A percentile compares a stretch with the other conserved stretches of the same genome.
Conservation (phyloP, 306 rosid genomes). For the Lablab purpureus region DNA sequence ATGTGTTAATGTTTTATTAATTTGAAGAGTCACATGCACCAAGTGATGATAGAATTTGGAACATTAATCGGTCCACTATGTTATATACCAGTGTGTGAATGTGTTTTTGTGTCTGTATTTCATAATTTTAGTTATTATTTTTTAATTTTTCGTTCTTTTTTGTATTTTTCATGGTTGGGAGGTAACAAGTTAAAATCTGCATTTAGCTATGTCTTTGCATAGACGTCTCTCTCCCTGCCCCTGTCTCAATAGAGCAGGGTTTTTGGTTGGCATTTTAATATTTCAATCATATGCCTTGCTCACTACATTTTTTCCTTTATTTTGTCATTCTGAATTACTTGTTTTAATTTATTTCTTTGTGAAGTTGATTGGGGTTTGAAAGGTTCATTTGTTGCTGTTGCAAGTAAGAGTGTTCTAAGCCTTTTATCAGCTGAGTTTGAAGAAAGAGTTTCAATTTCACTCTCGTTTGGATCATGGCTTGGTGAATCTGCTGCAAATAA, state of each 20-base stretch:
- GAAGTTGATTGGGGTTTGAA: constrained; percentile 80
- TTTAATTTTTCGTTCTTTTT: background rate
- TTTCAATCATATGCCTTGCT: constrained; percentile 19
- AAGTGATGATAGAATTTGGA: background rate
- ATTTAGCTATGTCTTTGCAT: constrained; percentile 16
- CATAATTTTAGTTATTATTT: background rate
- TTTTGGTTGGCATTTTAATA: constrained; percentile 18
- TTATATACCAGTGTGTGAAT: background rate
- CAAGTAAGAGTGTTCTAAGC: constrained; percentile 65
- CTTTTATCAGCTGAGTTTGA: constrained; percentile 73
- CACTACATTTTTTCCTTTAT: background rate
- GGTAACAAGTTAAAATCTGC: constrained; percentile 2
- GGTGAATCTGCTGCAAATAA: constrained; percentile 51
- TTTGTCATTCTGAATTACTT: constrained; percentile 41
- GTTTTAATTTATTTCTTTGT: constrained; percentile 39
- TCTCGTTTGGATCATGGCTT: constrained; percentile 59
- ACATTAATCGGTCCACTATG: constrained; percentile 4
- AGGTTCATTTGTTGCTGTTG: constrained; percentile 79
- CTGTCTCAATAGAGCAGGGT: background rate
- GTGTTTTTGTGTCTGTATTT: background rate
- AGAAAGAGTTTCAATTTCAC: constrained; percentile 61
- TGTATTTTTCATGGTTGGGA: constrained; percentile 21
- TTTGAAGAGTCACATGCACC: constrained; percentile 15
- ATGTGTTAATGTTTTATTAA: constrained; percentile 29
- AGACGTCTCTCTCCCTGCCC: background rate